These are phyloP conservation scores for Fusarium ambrosium DNA, from an alignment of 2,329 filamentous ascomycete genomes.

Conservation along the genomic window DNA sequence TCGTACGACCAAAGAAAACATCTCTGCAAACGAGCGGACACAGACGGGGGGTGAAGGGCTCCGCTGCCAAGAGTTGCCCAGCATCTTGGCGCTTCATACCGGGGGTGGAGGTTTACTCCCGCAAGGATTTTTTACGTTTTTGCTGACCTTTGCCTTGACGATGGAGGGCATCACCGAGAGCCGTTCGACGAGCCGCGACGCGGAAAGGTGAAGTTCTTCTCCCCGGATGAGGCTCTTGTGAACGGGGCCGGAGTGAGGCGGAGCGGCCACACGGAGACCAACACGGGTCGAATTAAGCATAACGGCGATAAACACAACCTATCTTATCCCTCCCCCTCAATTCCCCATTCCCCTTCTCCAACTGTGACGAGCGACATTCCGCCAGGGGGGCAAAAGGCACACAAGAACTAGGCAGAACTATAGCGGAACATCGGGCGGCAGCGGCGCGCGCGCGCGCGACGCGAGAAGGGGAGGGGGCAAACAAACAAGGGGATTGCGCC, in stretches of 20 bases:
- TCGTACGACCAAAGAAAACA: conserved; percentile 16
- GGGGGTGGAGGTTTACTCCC: neutral
- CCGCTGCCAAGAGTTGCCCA: conserved; percentile 39
- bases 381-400: neutral
- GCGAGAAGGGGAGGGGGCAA: neutral
- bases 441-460: neutral
- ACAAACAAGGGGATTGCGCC: conserved; percentile 18
- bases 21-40: conserved; percentile 6
- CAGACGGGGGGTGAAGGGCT: conserved; percentile 4
- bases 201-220: neutral
- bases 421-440: conserved; percentile 9
- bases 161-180: conserved; percentile 11
- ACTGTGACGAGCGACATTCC: neutral
- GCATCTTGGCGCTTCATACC: conserved; percentile 35
- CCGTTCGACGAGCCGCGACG: neutral
- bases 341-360: neutral
- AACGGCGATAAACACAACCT: conserved; percentile 19
- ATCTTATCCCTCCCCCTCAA: neutral
- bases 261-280: neutral
- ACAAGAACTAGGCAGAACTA: conserved; percentile 10
- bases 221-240: neutral
- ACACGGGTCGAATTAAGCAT: conserved; percentile 33
- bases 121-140: neutral
- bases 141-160: conserved; percentile 23
- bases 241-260: neutral